Percentiles rank a stretch among this genome's conserved stretches.
Conservation (phyloP, 495 filamentous ascomycete species). For the Trichoderma reesei region DNA sequence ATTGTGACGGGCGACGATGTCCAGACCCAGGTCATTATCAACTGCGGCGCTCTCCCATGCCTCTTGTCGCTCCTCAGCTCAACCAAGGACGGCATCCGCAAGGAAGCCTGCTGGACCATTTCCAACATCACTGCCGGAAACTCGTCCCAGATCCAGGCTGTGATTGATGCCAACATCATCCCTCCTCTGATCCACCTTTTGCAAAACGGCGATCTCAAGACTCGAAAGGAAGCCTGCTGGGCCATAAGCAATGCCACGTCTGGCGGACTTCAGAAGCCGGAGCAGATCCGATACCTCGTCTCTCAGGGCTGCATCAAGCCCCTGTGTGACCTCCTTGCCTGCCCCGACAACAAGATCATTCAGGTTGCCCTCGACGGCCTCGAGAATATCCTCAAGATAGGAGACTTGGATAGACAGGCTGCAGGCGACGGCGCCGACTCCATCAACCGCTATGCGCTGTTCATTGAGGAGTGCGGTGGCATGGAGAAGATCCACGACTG, state of each 20-base stretch:
- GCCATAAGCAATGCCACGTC: conserved; percentile 98
- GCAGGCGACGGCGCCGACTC: conserved; percentile 60
- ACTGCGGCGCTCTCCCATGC: conserved; percentile 87
- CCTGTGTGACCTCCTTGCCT: conserved; percentile 88
- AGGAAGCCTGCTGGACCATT: conserved; percentile 99
- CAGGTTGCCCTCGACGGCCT: conserved; percentile 96
- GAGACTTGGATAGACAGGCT: conserved; percentile 94
- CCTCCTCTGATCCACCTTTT: conserved; percentile 92
- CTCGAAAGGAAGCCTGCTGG: conserved; percentile 99
- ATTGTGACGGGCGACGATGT: conserved; percentile 99
- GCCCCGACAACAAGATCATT: conserved; percentile 99
- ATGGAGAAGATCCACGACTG: conserved; percentile 99
- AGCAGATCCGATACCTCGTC: conserved; percentile 95
- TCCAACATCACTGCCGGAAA: conserved; percentile 98
- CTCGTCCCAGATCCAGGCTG: conserved; percentile 92
- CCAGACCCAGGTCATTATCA: conserved; percentile 98
- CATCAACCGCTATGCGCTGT: conserved; percentile 94
- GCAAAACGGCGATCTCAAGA: conserved; percentile 97
- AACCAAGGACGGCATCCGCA: conserved; percentile 96
- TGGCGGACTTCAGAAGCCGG: conserved; percentile 94
- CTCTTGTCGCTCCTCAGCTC: conserved; percentile 88
- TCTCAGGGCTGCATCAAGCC: conserved; percentile 92
- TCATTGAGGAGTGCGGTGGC: conserved; percentile 96
- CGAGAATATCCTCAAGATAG: conserved; percentile 99
- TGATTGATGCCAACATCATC: conserved; percentile 95